Evolutionary conservation across 495 filamentous ascomycete species (phyloP), one percentile per base, ranked within the genome.

Genomic region (Penicillium crystallinum): DNA sequence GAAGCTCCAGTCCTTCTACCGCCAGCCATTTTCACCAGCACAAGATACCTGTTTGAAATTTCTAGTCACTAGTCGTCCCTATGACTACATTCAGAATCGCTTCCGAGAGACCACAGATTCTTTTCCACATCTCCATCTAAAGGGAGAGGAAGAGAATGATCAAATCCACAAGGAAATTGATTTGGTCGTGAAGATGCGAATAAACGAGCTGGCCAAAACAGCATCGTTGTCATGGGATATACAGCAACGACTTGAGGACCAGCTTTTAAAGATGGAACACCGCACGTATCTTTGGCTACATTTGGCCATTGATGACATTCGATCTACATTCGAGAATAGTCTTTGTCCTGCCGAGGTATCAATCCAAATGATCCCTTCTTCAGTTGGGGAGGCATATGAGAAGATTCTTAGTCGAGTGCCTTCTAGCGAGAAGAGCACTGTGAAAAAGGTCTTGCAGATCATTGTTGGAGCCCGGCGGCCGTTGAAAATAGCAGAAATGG

Each of bases 1-100:
- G 27, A 56, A 61, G 19, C 46, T 69, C 23, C 21, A 29, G 33
- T 27, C 9, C 8, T 42, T 31, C 7, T 7, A 27, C 23, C 23
- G 7, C 23, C 3, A 27, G 23, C 23, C 7, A 27, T 27, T 3
- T 7, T 27, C 23, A 27, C 7, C 23, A 7, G 7, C 9, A 29
- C 22, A 59, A 22, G 42, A 36, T 19, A 49, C 29, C 40, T 53
- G 39, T 46, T 45, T 76, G 9, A 76, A 74, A 53, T 71, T 76
- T 29, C 53, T 77, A 0, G 52, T 76, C 6, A 77, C 72, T 1
- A 75, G 75, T 56, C 73, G 69, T 15, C 73, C 71, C 12, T 77
- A 73, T 46, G 49, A 45, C 11, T 15, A 67, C 21, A 76, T 80
- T 6, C 39, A 61, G 27, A n/a, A 33, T 15, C 11, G 37, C 4